Evolutionary conservation across 148 eudicot species (phyloP).

Genomic region (Simmondsia chinensis): DNA sequence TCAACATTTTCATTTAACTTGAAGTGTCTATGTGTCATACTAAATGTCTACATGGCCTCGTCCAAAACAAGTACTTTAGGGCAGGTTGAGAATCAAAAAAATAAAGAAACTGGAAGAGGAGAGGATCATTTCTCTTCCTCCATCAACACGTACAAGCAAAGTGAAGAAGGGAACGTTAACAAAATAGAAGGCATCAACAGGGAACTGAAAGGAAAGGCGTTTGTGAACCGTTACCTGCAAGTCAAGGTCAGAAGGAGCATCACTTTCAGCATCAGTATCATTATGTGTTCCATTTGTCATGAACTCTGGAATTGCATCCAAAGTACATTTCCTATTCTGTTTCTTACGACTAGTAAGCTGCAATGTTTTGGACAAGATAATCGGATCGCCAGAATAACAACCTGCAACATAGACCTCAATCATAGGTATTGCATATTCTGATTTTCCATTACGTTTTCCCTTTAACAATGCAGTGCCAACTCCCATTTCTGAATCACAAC

Average conservation of each 20-base stretch:
- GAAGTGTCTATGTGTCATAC: no score
- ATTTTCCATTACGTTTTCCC: constrained; percentile 33
- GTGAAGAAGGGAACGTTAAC: no score
- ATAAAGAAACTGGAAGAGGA: no score
- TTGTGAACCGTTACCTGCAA: no score
- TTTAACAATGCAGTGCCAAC: constrained; percentile 37
- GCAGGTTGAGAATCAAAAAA: no score
- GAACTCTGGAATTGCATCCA: constrained; percentile 47
- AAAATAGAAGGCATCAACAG: no score
- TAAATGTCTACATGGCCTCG: no score
- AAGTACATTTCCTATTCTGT: constrained; percentile 27
- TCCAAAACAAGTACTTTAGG: no score
- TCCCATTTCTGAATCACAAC: constrained; percentile 36
- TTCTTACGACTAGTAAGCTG: constrained; percentile 45
- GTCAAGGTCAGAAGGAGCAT: constrained; percentile 19
- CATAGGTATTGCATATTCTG: constrained; percentile 26
- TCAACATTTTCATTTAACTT: no score
- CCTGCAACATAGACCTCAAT: constrained; percentile 70
- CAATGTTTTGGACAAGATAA: constrained; percentile 50
- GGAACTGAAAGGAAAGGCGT: no score
- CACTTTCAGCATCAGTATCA: not conserved
- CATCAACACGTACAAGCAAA: no score
- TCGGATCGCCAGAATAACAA: constrained; percentile 43
- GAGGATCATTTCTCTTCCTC: no score
- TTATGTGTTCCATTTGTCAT: constrained; percentile 29